Evolutionary conservation across 352 stramenopile genomes (phyloP).

Genomic region (Globisporangium cederbergense): DNA sequence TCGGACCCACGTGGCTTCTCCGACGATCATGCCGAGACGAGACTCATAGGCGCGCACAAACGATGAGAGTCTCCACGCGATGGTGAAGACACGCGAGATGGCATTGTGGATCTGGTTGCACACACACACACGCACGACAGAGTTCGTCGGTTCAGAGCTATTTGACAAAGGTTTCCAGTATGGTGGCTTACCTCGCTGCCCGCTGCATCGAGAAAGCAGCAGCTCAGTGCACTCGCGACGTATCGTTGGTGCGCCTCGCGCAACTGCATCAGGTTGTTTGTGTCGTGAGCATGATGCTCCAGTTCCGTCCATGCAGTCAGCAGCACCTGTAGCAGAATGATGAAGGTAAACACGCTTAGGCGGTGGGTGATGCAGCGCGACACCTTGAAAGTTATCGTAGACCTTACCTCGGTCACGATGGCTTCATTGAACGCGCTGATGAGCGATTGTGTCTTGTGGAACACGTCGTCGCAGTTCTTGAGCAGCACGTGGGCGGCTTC

Average conservation of each 20-base stretch:
- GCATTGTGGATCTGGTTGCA: constrained; percentile 26
- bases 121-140: background rate
- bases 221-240: constrained; percentile 25
- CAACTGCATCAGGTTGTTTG: constrained; percentile 26
- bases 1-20: constrained; percentile 2
- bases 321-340: constrained; percentile 27
- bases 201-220: constrained; percentile 39
- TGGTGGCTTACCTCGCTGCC: constrained; percentile 19
- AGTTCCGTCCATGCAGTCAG: constrained; percentile 38
- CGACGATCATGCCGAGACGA: background rate
- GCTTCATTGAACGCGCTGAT: constrained; percentile 44
- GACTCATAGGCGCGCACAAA: constrained; percentile 23
- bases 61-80: constrained; percentile 31
- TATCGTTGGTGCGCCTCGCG: constrained; percentile 37
- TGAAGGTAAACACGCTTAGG: background rate
- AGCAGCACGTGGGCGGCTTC: constrained; percentile 18
- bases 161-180: background rate
- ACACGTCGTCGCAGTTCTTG: constrained; percentile 23
- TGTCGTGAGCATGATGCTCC: constrained; percentile 14
- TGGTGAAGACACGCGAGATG: constrained; percentile 20
- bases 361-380: background rate
- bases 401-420: constrained; percentile 38
- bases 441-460: constrained; percentile 43
- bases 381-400: no score
- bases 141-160: background rate